A percentile compares a stretch with the other conserved stretches of the same genome.
phyloP scores from a whole-genome alignment of 345 rosid species.

The Pugionium dolabratum region DNA sequence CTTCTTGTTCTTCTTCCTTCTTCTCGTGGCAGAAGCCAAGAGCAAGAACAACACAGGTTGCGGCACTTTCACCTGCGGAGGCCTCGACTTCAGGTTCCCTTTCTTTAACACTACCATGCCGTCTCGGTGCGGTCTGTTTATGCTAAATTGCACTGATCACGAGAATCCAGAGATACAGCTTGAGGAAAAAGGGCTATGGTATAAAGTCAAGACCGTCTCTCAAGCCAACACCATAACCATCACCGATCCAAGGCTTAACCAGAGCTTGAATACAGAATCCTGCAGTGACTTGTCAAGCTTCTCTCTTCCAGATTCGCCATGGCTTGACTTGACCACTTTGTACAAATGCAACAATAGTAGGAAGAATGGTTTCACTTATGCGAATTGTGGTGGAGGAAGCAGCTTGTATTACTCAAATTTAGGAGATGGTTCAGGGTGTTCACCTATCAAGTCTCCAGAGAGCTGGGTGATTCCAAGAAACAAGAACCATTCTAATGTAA shows the following conservation, averaged over 20 bases:
- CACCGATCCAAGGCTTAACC: slow-evolving; percentile 23
- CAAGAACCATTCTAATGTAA: neutral
- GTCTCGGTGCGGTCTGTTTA: slow-evolving; percentile 39
- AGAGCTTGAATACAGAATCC: neutral
- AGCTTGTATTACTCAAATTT: neutral
- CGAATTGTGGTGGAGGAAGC: slow-evolving; percentile 24
- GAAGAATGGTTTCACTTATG: neutral
- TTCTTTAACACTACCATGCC: slow-evolving; percentile 21
- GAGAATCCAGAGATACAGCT: slow-evolving; percentile 38
- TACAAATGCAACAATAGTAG: slow-evolving; percentile 36
- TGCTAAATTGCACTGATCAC: slow-evolving; percentile 30
- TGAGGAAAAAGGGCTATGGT: slow-evolving; percentile 31
- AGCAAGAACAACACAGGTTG: neutral
- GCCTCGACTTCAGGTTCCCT: slow-evolving; percentile 29
- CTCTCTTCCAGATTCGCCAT: slow-evolving; percentile 41
- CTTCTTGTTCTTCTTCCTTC: slow-evolving; percentile 21
- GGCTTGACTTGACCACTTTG: slow-evolving; percentile 15
- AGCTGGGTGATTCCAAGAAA: neutral
- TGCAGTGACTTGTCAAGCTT: slow-evolving; percentile 38
- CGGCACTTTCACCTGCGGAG: slow-evolving; percentile 34
- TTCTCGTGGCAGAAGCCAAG: slow-evolving; percentile 18
- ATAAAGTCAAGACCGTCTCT: slow-evolving; percentile 31
- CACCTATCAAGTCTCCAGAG: slow-evolving; percentile 30
- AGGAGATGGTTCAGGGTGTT: slow-evolving; percentile 16
- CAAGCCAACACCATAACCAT: slow-evolving; percentile 36